Evolutionary conservation across 257 asterid genomes (phyloP).

Genomic region (Penstemon eatonii): DNA sequence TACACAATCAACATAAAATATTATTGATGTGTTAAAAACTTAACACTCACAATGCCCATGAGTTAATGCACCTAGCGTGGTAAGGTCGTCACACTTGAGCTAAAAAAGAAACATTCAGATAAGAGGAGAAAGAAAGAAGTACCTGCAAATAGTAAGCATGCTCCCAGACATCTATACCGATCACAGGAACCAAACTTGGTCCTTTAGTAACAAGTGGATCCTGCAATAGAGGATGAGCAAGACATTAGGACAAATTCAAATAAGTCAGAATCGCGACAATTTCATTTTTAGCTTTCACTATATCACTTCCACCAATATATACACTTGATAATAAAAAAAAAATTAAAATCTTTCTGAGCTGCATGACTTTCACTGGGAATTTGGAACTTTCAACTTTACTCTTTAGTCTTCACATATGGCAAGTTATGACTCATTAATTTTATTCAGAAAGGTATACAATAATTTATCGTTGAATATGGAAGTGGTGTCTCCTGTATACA

Average conservation of each 20-base stretch:
- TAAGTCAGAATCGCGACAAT: neutral
- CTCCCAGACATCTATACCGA: slow-evolving; percentile 88
- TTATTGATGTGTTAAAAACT: neutral
- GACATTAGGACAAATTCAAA: slow-evolving; percentile 6
- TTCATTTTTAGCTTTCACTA: neutral
- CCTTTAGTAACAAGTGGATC: slow-evolving; percentile 79
- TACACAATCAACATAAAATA: no score
- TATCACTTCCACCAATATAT: slow-evolving; percentile 1
- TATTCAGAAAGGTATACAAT: neutral
- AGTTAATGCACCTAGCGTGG: neutral
- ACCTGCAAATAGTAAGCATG: slow-evolving; percentile 91
- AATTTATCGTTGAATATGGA: neutral
- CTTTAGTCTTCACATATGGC: neutral
- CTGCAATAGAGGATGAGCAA: slow-evolving; percentile 37
- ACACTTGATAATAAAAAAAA: no score
- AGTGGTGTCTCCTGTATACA: neutral
- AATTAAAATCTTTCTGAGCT: neutral
- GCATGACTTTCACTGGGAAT: slow-evolving; percentile 3
- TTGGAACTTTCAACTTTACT: slow-evolving; percentile 11
- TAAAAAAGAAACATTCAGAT: neutral
- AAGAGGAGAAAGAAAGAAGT: slow-evolving; percentile 20
- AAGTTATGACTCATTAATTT: neutral
- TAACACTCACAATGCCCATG: neutral
- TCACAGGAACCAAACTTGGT: slow-evolving; percentile 64
- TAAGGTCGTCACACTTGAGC: slow-evolving; percentile 7